A percentile compares a stretch with the other conserved stretches of the same genome.
Conservation (phyloP, 108 stramenopile species). For the Cyclotella atomus region DNA sequence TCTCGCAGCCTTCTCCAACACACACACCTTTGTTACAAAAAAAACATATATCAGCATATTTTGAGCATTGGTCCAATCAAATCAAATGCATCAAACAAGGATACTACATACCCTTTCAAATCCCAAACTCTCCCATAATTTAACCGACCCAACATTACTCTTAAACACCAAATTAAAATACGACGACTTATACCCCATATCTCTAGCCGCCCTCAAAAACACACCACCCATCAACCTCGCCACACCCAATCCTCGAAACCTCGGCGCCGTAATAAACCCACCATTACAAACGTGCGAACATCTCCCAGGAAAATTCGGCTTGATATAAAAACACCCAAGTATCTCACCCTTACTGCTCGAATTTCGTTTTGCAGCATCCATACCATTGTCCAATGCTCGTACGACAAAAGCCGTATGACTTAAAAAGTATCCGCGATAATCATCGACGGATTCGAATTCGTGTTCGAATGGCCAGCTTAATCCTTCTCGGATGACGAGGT, state of each 20-base stretch:
- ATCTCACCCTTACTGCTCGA: conserved; percentile 42
- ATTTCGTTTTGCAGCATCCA: conserved; percentile 32
- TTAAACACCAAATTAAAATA: conserved; percentile 70
- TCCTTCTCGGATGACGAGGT: conserved; percentile 62
- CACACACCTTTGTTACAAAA: too few relatives aligned
- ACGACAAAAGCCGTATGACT: conserved; percentile 65
- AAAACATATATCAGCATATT: too few relatives aligned
- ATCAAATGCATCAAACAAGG: too few relatives aligned
- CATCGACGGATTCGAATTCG: conserved; percentile 50
- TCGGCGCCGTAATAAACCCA: conserved; percentile 57
- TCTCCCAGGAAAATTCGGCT: conserved; percentile 69
- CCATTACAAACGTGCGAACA: conserved; percentile 66
- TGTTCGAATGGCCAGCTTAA: conserved; percentile 59
- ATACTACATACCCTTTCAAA: too few relatives aligned
- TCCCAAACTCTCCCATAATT: conserved; percentile 63
- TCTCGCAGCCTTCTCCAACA: conserved; percentile 58
- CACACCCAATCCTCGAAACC: conserved; percentile 56
- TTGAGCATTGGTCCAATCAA: too few relatives aligned
- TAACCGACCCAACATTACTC: conserved; percentile 50
- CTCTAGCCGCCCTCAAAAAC: conserved; percentile 54
- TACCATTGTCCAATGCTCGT: conserved; percentile 44
- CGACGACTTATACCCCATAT: conserved; percentile 60
- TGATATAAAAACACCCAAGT: conserved; percentile 66
- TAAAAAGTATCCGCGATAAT: conserved; percentile 56
- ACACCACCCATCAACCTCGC: conserved; percentile 57